A percentile compares a stretch with the other conserved stretches of the same genome.
These are phyloP conservation scores for Dendrobium catenatum DNA, from an alignment of 106 monocot species.

Conservation along the genomic window DNA sequence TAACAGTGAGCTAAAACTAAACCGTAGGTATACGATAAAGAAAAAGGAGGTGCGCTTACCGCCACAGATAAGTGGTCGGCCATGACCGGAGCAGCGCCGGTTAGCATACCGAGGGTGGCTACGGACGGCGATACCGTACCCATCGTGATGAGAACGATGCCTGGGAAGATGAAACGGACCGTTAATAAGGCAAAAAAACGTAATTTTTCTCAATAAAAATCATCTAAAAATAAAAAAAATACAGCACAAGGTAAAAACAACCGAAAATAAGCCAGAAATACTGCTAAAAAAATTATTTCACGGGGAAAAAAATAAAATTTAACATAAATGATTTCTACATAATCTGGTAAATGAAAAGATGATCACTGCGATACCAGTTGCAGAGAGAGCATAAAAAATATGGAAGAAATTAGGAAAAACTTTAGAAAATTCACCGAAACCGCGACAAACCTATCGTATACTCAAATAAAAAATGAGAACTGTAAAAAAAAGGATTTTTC, in stretches of 20 bases:
- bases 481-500: background rate
- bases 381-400: background rate
- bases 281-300: background rate
- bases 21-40: too few species aligned
- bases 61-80: background rate
- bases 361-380: background rate
- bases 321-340: background rate
- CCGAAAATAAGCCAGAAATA: background rate
- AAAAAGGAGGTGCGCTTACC: background rate
- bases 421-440: background rate
- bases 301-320: background rate
- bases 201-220: background rate
- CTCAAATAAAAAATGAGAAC: background rate
- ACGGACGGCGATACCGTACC: background rate
- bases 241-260: background rate
- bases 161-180: background rate
- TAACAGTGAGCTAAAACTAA: too few species aligned
- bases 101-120: background rate
- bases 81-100: background rate
- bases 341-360: background rate
- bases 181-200: background rate
- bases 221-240: background rate
- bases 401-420: background rate
- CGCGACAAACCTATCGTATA: background rate
- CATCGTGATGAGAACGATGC: background rate